Evolutionary conservation across 2,329 filamentous ascomycete genomes (phyloP), one percentile per base, ranked within the genome.

Genomic region (Fusarium ramigenum): DNA sequence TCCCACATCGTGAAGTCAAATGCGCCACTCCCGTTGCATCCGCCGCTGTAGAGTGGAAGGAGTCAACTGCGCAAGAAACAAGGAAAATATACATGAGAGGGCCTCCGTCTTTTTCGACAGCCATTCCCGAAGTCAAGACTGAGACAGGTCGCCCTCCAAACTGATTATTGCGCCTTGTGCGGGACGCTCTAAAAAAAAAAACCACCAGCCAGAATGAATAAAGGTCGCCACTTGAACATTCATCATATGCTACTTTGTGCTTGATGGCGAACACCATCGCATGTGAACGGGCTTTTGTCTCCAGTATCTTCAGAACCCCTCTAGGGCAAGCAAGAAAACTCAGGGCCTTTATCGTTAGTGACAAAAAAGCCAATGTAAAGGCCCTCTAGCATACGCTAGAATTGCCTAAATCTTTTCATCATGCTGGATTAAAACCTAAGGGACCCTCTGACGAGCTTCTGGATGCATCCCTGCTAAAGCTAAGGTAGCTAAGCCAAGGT

Each of bases 81-180:
- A 49, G 71, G 66, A 69, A 67, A 37, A 63, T 23, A 18, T 30
- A 59, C 42, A 37, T 36, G 42, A 50, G 42, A 59, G 42, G n/a
- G 60, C 54, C 60, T 59, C 56, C 42, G 43, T 52, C 54, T 62
- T 57, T 74, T 63, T 72, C 40, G 52, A 60, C 65, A 70, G 53
- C 57, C 70, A 77, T 74, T 72, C 74, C 70, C 67, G 59, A 61
- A 52, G 42, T 50, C 40, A 71, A 61, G 64, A 73, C 65, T 78
- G 76, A 78, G 76, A 78, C 76, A 78, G 54, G 64, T 49, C 73
- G 74, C 57, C 76, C 61, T 72, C 73, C 74, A 68, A 77, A 53
- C 65, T 74, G 63, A 70, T 32, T 60, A 66, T 60, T 78, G 76
- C 75, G 76, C 75, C 74, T 66, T 60, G 60, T 32, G 59, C 58